These are phyloP conservation scores for Fusarium papillatum DNA, from an alignment of 2,329 filamentous ascomycete species.

Conservation along the genomic window DNA sequence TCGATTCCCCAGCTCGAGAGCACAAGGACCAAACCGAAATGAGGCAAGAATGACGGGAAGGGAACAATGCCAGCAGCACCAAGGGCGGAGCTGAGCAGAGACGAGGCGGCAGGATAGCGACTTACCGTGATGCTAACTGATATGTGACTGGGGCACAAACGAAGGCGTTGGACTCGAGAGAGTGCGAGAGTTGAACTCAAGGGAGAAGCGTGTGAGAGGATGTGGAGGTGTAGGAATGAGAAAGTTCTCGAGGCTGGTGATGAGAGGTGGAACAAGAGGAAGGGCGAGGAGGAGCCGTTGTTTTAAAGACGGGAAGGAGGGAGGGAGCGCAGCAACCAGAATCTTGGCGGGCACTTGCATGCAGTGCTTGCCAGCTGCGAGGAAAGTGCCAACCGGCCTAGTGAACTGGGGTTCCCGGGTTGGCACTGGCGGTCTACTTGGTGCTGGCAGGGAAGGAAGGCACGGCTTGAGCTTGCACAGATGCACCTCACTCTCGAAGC, in stretches of 20 bases:
- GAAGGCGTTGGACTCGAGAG: slow-evolving; percentile 38
- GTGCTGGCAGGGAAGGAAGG: slow-evolving; percentile 29
- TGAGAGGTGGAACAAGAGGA: slow-evolving; percentile 37
- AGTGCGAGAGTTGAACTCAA: slow-evolving; percentile 36
- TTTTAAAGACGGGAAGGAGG: slow-evolving; percentile 42
- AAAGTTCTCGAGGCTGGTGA: slow-evolving; percentile 30
- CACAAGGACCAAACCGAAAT: slow-evolving; percentile 20
- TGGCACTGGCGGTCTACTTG: slow-evolving; percentile 36
- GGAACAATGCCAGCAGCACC: neutral
- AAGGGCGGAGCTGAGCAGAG: neutral
- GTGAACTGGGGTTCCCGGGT: slow-evolving; percentile 19
- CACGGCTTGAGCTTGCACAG: slow-evolving; percentile 15
- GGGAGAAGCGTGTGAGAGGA: slow-evolving; percentile 35
- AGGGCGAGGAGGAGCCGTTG: slow-evolving; percentile 37
- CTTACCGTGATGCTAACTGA: slow-evolving; percentile 32
- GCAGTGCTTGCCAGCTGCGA: slow-evolving; percentile 27
- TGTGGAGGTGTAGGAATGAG: slow-evolving; percentile 41
- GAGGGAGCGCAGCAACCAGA: slow-evolving; percentile 30
- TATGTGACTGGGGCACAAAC: slow-evolving; percentile 37
- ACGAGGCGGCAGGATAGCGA: neutral
- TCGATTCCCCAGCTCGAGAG: slow-evolving; percentile 15
- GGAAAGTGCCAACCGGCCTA: slow-evolving; percentile 27
- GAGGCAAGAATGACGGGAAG: slow-evolving; percentile 6
- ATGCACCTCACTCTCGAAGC: slow-evolving; percentile 13
- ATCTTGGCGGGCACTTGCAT: slow-evolving; percentile 38